These are phyloP conservation scores for Nicotiana tomentosiformis DNA, from an alignment of 257 asterid species.

Conservation along the genomic window DNA sequence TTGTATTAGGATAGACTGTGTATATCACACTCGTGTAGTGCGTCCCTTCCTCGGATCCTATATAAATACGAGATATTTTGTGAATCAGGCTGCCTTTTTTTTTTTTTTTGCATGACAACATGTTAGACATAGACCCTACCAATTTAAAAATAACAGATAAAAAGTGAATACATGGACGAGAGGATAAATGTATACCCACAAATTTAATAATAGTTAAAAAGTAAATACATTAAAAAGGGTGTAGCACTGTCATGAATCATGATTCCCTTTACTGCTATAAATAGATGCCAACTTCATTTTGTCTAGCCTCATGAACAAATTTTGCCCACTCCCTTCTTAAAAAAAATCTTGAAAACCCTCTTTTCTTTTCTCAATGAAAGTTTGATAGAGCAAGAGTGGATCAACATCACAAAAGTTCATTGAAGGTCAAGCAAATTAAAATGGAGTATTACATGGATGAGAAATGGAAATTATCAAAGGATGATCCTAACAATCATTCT, in stretches of 20 bases:
- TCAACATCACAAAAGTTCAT: neutral
- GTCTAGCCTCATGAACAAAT: neutral
- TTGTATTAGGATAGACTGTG: no score
- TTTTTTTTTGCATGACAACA: neutral
- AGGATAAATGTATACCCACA: neutral
- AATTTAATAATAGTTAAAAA: neutral
- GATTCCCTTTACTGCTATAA: neutral
- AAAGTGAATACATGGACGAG: neutral
- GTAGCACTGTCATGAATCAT: neutral
- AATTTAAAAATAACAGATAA: neutral
- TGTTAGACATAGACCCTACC: neutral
- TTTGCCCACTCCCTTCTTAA: neutral
- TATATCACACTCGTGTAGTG: no score
- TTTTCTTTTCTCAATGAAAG: neutral
- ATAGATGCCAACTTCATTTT: constrained; percentile 6
- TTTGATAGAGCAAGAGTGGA: neutral
- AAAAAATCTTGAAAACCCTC: neutral
- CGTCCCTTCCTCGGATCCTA: no score
- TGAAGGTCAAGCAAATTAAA: neutral
- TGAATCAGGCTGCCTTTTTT: no score
- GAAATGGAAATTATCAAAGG: constrained; percentile 13
- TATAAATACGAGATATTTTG: no score
- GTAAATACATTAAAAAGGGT: neutral
- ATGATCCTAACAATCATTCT: constrained; percentile 12
- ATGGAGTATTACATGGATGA: constrained; percentile 16